A percentile compares a stretch with the other conserved stretches of the same genome.
phyloP scores from a whole-genome alignment of 441 rosid species.

The Croton laevigatus region DNA sequence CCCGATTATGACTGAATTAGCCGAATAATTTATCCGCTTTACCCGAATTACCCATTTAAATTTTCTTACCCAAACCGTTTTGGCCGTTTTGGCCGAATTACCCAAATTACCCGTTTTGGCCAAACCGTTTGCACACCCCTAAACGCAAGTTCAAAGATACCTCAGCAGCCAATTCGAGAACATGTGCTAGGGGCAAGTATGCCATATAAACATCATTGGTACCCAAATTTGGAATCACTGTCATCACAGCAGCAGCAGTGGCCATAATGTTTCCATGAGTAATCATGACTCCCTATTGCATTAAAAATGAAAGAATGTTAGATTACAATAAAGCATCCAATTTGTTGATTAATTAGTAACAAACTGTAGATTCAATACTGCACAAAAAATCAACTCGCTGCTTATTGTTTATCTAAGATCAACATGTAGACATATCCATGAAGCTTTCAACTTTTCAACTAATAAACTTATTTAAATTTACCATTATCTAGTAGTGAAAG shows the following conservation, averaged over 20 bases:
- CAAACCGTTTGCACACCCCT: too few species aligned
- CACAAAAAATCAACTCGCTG: neutral
- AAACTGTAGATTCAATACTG: neutral
- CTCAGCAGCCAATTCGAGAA: conserved; percentile 93
- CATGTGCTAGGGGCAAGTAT: conserved; percentile 95
- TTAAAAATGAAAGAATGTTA: conserved; percentile 29
- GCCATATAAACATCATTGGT: conserved; percentile 63
- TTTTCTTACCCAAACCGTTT: too few species aligned
- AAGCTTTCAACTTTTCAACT: neutral
- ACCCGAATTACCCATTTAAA: too few species aligned
- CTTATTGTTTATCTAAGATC: conserved; percentile 1
- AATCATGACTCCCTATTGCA: conserved; percentile 86
- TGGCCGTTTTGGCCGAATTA: too few species aligned
- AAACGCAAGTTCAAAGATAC: conserved; percentile 44
- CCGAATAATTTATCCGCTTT: too few species aligned
- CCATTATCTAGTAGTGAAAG: neutral
- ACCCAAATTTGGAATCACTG: conserved; percentile 58
- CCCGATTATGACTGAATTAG: too few species aligned
- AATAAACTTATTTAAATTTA: neutral
- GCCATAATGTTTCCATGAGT: conserved; percentile 84
- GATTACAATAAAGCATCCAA: conserved; percentile 6
- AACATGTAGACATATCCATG: conserved; percentile 6
- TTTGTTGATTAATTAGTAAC: conserved; percentile 8
- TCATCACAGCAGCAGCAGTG: conserved; percentile 79
- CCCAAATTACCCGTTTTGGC: too few species aligned